Percentiles rank a stretch among this genome's conserved stretches.
Conservation (phyloP, 371 early-diverging fungal species). For the Syncephalastrum racemosum region DNA sequence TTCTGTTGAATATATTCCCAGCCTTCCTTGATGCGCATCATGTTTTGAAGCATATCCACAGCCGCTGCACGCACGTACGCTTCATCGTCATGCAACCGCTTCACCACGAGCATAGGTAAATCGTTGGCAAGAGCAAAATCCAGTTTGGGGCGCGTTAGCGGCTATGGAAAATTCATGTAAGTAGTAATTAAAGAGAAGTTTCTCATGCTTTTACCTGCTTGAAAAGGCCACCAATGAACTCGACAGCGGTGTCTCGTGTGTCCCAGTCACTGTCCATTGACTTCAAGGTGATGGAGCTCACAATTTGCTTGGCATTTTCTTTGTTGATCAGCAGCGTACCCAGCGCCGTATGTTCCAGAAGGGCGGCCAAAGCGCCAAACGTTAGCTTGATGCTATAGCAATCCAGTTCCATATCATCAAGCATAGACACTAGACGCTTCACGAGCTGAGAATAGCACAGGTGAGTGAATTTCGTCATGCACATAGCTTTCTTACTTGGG, state of each 20-base stretch:
- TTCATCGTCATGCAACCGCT: conserved; percentile 51
- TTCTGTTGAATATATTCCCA: conserved; percentile 44
- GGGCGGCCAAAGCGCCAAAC: conserved; percentile 40
- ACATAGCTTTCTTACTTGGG: too few relatives aligned
- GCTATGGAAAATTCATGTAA: neutral
- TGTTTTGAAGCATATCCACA: conserved; percentile 44
- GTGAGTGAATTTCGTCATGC: too few relatives aligned
- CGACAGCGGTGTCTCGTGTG: conserved; percentile 55
- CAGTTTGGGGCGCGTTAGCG: conserved; percentile 22
- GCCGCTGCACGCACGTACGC: conserved; percentile 60
- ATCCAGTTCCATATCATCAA: conserved; percentile 33
- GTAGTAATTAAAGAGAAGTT: too few relatives aligned
- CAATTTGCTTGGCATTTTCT: conserved; percentile 19
- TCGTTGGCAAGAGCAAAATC: conserved; percentile 48
- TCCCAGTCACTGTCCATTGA: conserved; percentile 60
- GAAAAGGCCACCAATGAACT: conserved; percentile 56
- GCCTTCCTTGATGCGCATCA: conserved; percentile 33
- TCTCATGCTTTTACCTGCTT: conserved; percentile 9
- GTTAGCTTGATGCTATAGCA: conserved; percentile 42
- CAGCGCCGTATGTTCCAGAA: conserved; percentile 40
- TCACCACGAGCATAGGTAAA: conserved; percentile 42
- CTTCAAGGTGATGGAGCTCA: conserved; percentile 38
- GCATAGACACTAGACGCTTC: conserved; percentile 29
- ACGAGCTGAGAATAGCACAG: conserved; percentile 8
- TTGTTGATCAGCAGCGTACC: conserved; percentile 22